These are phyloP conservation scores for Hydrangea macrophylla DNA, from an alignment of 148 eudicot species.

Conservation along the genomic window DNA sequence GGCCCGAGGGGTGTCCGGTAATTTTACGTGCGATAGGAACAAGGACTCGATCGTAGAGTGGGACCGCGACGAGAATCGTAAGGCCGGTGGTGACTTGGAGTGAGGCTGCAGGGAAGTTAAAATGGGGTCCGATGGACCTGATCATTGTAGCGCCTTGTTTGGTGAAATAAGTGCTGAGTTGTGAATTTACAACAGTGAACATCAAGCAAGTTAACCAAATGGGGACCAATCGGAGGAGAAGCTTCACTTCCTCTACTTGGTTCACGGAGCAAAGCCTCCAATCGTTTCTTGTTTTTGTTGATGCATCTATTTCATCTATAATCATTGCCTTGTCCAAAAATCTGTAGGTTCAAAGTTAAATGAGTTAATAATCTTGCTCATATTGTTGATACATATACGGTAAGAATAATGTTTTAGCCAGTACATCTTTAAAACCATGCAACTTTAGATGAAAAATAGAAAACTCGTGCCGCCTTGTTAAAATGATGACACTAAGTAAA, in stretches of 20 bases:
- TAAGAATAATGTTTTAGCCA: too few relatives aligned
- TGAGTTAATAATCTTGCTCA: too few relatives aligned
- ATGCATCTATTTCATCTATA: conserved; percentile 43
- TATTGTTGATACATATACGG: too few relatives aligned
- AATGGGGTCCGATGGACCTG: conserved; percentile 32
- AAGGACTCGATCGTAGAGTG: conserved; percentile 46
- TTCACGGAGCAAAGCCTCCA: conserved; percentile 72
- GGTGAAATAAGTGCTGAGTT: conserved; percentile 64
- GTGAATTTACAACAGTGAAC: conserved; percentile 50
- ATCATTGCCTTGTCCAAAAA: conserved; percentile 62
- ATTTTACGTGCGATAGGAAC: conserved; percentile 33
- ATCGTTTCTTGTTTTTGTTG: conserved; percentile 35
- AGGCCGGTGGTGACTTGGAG: conserved; percentile 51
- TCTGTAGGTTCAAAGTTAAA: conserved; percentile 17
- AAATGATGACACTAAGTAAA: too few relatives aligned
- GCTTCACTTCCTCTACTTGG: conserved; percentile 71
- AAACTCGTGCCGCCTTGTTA: too few relatives aligned
- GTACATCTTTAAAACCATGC: too few relatives aligned
- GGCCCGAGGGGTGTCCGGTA: conserved; percentile 48
- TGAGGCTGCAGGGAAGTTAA: conserved; percentile 55
- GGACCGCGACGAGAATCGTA: conserved; percentile 39
- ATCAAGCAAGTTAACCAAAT: conserved; percentile 59
- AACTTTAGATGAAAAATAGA: too few relatives aligned
- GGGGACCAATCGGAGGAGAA: conserved; percentile 51
- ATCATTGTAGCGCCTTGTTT: conserved; percentile 68